phyloP scores from a whole-genome alignment of 495 filamentous ascomycete genomes.

The Cercophora sp. region DNA sequence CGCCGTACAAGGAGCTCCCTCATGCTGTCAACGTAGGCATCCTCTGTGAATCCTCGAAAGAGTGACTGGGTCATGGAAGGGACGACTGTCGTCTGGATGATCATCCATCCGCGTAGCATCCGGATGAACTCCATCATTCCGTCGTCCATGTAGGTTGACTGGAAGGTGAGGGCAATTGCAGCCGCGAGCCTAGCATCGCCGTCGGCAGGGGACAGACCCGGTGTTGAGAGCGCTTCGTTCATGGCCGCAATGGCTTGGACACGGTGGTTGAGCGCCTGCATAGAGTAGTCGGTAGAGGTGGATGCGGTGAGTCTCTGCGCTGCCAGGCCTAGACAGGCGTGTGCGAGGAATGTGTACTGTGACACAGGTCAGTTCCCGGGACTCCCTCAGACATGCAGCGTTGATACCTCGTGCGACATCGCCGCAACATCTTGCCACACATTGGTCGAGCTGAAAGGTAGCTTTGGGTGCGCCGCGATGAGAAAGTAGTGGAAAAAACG shows the following conservation, averaged over 20 bases:
- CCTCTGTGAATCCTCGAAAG: slow-evolving; percentile 29
- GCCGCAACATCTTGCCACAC: slow-evolving; percentile 36
- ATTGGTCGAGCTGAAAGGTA: slow-evolving; percentile 40
- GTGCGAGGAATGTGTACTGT: slow-evolving; percentile 32
- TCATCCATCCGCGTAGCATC: slow-evolving; percentile 45
- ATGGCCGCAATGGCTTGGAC: slow-evolving; percentile 38
- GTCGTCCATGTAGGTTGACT: slow-evolving; percentile 44
- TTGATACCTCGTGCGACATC: slow-evolving; percentile 30
- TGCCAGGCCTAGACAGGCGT: slow-evolving; percentile 42
- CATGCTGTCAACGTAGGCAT: slow-evolving; percentile 17
- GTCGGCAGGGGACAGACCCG: slow-evolving; percentile 17
- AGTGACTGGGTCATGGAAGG: slow-evolving; percentile 26
- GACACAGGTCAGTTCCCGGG: not conserved
- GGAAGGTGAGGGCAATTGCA: slow-evolving; percentile 42
- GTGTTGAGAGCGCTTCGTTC: slow-evolving; percentile 27
- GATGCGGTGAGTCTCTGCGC: slow-evolving; percentile 35
- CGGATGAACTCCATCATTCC: slow-evolving; percentile 47
- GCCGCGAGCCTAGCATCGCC: slow-evolving; percentile 43
- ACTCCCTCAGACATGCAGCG: too few relatives aligned
- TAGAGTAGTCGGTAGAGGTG: slow-evolving; percentile 17
- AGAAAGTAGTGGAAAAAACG: slow-evolving; percentile 25
- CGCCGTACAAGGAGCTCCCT: not conserved
- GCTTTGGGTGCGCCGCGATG: slow-evolving; percentile 41
- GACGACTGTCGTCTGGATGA: slow-evolving; percentile 33
- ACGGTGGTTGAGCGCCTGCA: slow-evolving; percentile 35